A percentile compares a stretch with the other conserved stretches of the same genome.
Evolutionary conservation across 2,329 filamentous ascomycete genomes (phyloP).

Genomic region (Epichloe typhina): DNA sequence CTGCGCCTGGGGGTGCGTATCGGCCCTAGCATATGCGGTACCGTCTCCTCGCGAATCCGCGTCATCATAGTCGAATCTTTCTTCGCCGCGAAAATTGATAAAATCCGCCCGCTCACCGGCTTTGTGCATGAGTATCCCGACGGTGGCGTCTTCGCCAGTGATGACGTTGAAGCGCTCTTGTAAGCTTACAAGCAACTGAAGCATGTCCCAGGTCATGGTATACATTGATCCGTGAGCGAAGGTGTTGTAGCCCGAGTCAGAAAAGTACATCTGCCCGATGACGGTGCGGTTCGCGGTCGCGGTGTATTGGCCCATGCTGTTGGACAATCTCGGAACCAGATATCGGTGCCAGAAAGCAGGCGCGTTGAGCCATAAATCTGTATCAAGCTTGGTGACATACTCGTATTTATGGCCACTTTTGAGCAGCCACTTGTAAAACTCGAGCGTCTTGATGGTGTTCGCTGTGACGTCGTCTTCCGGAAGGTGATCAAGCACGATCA

Average conservation of each 20-base stretch:
- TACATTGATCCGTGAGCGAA: conserved; percentile 22
- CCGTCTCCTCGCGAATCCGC: conserved; percentile 14
- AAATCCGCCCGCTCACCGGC: conserved; percentile 13
- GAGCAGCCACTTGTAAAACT: conserved; percentile 20
- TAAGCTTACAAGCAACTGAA: conserved; percentile 14
- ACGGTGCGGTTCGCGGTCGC: conserved; percentile 13
- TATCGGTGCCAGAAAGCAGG: conserved; percentile 18
- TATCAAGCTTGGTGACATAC: conserved; percentile 21
- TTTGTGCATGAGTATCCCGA: conserved; percentile 17
- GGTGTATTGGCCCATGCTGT: conserved; percentile 3
- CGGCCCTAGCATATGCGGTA: conserved; percentile 15
- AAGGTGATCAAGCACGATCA: conserved; percentile 21
- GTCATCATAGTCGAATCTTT: conserved; percentile 20
- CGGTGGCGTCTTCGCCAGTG: conserved; percentile 18
- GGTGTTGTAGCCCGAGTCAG: conserved; percentile 11
- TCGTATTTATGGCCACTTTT: conserved; percentile 12
- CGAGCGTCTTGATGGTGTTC: conserved; percentile 21
- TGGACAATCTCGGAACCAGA: conserved; percentile 12
- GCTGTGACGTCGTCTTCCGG: conserved; percentile 18
- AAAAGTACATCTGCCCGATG: conserved; percentile 18
- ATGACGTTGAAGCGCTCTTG: conserved; percentile 14
- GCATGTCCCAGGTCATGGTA: conserved; percentile 21
- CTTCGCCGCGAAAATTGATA: conserved; percentile 16
- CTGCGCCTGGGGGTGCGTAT: conserved; percentile 12
- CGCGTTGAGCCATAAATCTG: conserved; percentile 20